These are phyloP conservation scores for Saposhnikovia divaricata DNA, from an alignment of 129 eudicot genomes.

Conservation along the genomic window DNA sequence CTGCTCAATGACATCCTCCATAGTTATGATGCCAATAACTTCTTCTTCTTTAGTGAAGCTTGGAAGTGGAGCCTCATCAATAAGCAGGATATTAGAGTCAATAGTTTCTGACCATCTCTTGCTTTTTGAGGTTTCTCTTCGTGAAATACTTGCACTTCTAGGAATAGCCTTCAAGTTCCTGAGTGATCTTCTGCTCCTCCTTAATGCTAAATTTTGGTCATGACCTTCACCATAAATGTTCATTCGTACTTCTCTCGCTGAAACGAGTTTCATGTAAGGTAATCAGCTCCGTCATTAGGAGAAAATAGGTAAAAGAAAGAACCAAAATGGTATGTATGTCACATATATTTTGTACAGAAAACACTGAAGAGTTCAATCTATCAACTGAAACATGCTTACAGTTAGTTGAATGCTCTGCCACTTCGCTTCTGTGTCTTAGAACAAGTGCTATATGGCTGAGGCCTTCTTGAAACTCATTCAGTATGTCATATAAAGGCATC, in stretches of 20 bases:
- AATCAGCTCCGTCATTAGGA: not conserved
- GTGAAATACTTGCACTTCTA: slow-evolving; percentile 28
- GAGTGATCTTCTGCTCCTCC: slow-evolving; percentile 37
- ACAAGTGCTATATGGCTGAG: slow-evolving; percentile 83
- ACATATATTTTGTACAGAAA: not conserved
- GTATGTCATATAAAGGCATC: slow-evolving; percentile 65
- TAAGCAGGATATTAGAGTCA: slow-evolving; percentile 36
- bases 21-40: slow-evolving; percentile 62
- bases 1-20: slow-evolving; percentile 66
- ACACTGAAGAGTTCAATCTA: not conserved
- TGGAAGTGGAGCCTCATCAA: slow-evolving; percentile 34
- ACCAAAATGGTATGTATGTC: not conserved
- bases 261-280: not conserved
- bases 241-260: slow-evolving; percentile 32
- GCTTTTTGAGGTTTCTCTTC: slow-evolving; percentile 38
- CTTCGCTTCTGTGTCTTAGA: slow-evolving; percentile 31
- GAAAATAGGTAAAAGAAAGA: not conserved
- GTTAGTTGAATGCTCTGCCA: slow-evolving; percentile 18
- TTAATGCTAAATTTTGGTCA: slow-evolving; percentile 21
- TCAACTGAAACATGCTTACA: slow-evolving; percentile 19
- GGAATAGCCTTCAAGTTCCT: slow-evolving; percentile 31
- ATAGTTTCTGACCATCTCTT: slow-evolving; percentile 51
- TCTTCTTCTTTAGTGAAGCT: slow-evolving; percentile 46
- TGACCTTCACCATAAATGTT: slow-evolving; percentile 38
- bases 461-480: slow-evolving; percentile 72